Base-by-base conservation (phyloP, 23 red algal species). In the Chondrus crispus region DNA sequence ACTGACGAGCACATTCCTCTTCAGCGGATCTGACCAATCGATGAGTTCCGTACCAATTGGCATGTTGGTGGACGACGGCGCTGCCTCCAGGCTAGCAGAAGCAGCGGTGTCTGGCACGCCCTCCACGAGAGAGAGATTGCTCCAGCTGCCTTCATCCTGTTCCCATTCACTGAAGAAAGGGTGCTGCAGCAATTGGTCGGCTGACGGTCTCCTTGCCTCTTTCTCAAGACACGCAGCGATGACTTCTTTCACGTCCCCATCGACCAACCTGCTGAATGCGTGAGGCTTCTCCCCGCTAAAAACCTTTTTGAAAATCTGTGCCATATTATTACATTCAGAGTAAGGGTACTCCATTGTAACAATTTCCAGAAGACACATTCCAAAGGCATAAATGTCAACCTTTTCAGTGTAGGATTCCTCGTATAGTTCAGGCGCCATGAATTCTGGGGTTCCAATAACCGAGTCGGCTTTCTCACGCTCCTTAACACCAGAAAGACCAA, bases 361-460 rank as follows among this genome's bases (percentile, higher is more conserved):
- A 74, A 99, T 99, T 82, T 99, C 97, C 60, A 99, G 82, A 38
- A 99, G 77, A 80, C 97, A 99, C 97, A 99, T 99, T 42, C 97
- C 97, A 69, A 99, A 99, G 24, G 97, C 94, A 77, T 99, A 99
- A 77, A 99, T 93, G 63, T 99, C 97, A 62, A 99, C 94, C 80
- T 94, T 92, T 74, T 99, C 97, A 0, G 93, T 99, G 88, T 99
- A 99, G 12, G 93, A 84, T 48, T 99, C 97, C 29, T 99, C 97
- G 48, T 99, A 99, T 40, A 99, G 85, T 63, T 99, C 97, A 45
- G 97, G 97, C 3, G 97, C 97, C 97, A 99, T 99, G 73, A 99
- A 99, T 58, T 99, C 94, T 18, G 97, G 97, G 5, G 97, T 99
- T 40, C 97, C 97, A 75, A 99, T 95, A 4, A 96, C 94, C 12